Evolutionary conservation across 2,329 filamentous ascomycete genomes (phyloP), one percentile per base, ranked within the genome.

Genomic region (Botryotinia convoluta): DNA sequence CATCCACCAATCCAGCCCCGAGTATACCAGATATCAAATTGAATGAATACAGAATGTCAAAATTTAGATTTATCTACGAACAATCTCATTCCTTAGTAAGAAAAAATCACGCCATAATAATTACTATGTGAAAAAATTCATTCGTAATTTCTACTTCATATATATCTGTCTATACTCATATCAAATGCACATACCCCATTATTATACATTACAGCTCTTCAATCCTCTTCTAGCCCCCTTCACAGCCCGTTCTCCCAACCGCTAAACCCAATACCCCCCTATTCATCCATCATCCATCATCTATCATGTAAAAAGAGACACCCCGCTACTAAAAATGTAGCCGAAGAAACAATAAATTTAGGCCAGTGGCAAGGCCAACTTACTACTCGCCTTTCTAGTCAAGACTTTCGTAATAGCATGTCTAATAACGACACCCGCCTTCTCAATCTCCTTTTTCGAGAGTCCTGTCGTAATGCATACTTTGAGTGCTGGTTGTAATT

Each of bases 381-480:
- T 85, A 75, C 83, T 84, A 79, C 85, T 89, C 42, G 85, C 83
- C 81, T 90, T 91, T 75, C 88, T 85, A 32, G 88, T 89, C 87
- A 99, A 90, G 75, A 98, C 90, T 84, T 97, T 98, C 69, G 95
- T 97, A 77, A 98, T 93, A 22, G 96, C 95, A 83, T 98, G 95
- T 74, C 95, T 88, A 77, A 99, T 95, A 16, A 89, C 91, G 12
- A 91, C 90, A 22, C 95, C 96, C 0, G 96, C 94, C 85, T 97
- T 97, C 84, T 99, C 97, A 72, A 95, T 92, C 82, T 99, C 96
- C 85, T 97, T 98, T 86, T 93, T 97, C 37, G 93, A 92, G 75
- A 99, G 85, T 1, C 93, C 96, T 8, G 89, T 93, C 0, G 95
- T 97, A 71, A 98, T 86, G 81, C 95, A 98, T 20, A 98, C 89